Conservation (phyloP, 2,329 filamentous ascomycete genomes). For the Claviceps sp. region DNA sequence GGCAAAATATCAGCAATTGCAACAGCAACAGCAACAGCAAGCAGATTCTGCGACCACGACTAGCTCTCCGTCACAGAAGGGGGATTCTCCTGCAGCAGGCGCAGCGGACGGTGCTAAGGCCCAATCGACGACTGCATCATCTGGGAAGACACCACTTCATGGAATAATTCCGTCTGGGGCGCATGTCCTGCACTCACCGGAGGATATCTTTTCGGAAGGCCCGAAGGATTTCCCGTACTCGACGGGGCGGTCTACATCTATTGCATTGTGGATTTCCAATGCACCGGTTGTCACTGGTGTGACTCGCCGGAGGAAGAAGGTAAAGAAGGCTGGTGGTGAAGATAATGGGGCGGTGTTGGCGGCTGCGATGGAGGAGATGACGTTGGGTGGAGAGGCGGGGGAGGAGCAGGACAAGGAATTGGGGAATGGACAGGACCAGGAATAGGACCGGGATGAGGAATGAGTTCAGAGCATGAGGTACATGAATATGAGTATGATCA, state of each 20-base stretch:
- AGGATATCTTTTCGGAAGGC: constrained; percentile 26
- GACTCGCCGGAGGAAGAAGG: constrained; percentile 24
- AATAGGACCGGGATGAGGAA: neutral
- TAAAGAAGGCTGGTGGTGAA: constrained; percentile 7
- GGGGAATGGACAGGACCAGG: neutral
- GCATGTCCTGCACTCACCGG: neutral
- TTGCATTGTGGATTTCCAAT: constrained; percentile 56
- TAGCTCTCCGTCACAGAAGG: neutral
- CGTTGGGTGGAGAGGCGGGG: neutral
- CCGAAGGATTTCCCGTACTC: constrained; percentile 52
- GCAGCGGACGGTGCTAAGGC: constrained; percentile 5
- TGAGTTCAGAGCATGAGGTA: too few relatives aligned
- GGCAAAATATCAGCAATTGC: neutral
- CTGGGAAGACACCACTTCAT: too few relatives aligned
- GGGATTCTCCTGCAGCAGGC: constrained; percentile 20
- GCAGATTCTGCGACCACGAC: neutral
- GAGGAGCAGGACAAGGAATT: neutral
- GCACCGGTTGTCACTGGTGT: constrained; percentile 30
- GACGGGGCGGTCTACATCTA: constrained; percentile 54
- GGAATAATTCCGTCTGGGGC: too few relatives aligned
- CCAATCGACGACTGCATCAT: constrained; percentile 3
- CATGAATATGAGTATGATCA: too few relatives aligned
- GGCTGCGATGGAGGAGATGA: neutral
- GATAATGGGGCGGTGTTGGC: neutral
- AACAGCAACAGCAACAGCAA: neutral